Evolutionary conservation across 2,329 filamentous ascomycete species (phyloP).

Genomic region (Elsinoe australis): DNA sequence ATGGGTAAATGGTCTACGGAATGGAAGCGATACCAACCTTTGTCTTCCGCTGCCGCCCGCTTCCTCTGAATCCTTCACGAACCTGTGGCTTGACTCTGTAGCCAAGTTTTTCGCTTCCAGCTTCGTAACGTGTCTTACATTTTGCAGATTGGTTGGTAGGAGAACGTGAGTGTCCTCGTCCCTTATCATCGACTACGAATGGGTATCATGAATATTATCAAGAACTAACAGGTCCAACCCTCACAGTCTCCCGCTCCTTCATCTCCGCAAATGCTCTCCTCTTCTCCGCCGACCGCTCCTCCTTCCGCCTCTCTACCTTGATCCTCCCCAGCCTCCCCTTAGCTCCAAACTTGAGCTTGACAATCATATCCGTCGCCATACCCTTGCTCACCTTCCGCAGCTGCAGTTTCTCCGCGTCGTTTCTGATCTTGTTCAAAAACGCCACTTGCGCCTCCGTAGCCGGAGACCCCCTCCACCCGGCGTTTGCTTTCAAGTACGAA

Average conservation of each 20-base stretch:
- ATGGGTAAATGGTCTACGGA: too few species aligned
- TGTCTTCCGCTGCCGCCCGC: not conserved
- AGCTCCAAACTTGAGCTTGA: conserved; percentile 79
- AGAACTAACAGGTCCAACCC: conserved; percentile 41
- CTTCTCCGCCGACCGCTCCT: conserved; percentile 31
- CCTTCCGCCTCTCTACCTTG: conserved; percentile 16
- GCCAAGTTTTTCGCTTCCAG: conserved; percentile 7
- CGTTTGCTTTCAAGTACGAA: conserved; percentile 56
- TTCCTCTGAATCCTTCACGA: not conserved
- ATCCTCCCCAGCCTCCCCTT: conserved; percentile 49
- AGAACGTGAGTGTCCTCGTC: too few species aligned
- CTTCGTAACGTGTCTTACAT: too few species aligned
- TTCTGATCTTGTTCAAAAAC: conserved; percentile 60
- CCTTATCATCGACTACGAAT: too few species aligned
- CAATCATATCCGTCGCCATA: conserved; percentile 81
- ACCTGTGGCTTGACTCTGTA: conserved; percentile 11
- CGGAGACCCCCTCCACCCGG: conserved; percentile 61
- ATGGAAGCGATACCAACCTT: not conserved
- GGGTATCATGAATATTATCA: not conserved
- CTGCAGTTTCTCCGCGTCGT: conserved; percentile 48
- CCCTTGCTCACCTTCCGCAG: conserved; percentile 63
- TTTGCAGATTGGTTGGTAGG: too few species aligned
- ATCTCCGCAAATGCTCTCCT: conserved; percentile 35
- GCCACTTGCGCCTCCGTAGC: conserved; percentile 57
- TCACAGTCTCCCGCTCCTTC: conserved; percentile 36